Evolutionary conservation across 495 filamentous ascomycete species (phyloP), one percentile per base, ranked within the genome.

Genomic region (Aspergillus ellipticus): DNA sequence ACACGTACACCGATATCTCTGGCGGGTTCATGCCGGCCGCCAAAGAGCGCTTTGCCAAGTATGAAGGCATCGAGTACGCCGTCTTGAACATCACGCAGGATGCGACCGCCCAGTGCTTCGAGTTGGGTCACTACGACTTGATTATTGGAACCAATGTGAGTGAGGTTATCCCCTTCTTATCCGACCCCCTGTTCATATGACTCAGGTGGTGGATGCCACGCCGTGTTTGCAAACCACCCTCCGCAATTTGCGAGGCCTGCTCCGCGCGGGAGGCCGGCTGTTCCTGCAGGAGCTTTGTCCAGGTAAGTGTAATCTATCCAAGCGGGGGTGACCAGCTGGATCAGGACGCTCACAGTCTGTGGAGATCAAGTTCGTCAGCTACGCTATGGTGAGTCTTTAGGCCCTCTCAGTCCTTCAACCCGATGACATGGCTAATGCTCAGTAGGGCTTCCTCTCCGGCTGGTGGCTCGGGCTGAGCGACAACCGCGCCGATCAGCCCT

Each of bases 21-120:
- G 52, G 71, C 13, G 78, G 71, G 6, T 85, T 83, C 65, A 78
- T 85, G 58, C 66, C 65, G 5, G 59, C 65, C 20, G 81, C 79
- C 0, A 59, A 68, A 42, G 71, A 81, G 39, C 68, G 70, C 9
- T 76, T 83, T 42, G 62, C 57, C 29, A 49, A 65, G 0, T 64
- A 61, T 7, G 56, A 54, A 0, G 69, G 70, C 39, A 77, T 86
- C 41, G 64, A 74, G 0, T 85, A 69, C 52, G 53, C 57, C 11
- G 61, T 61, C 4, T 55, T 84, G 0, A 73, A 86, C 53, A 81
- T 84, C 22, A 71, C 71, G 17, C 59, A 68, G 20, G 76, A 81
- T 49, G 77, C 77, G 2, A 31, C 51, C 0, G 54, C 65, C 19
- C 82, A 86, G 56, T 81, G 79, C 0, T 80, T 82, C 47, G 65